Evolutionary conservation across 139 green algal species (phyloP), one percentile per base, ranked within the genome.

Genomic region (Chlamydomonas eustigma): DNA sequence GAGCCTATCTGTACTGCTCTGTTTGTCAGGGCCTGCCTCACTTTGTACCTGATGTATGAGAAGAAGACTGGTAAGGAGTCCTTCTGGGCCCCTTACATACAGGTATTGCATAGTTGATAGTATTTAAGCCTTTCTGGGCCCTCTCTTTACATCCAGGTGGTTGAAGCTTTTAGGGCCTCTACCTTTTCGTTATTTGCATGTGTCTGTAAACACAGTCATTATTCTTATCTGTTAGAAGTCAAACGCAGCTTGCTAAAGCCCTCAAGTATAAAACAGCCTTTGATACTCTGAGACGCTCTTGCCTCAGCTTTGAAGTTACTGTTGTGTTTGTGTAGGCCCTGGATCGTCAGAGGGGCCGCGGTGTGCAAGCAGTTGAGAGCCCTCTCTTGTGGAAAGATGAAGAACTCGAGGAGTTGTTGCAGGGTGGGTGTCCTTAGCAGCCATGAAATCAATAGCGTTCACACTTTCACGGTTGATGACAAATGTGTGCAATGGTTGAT

Each of bases 41-140:
- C 44, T 22, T 18, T 58, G 18, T 97, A 95, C 84, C 83, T 98
- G 32, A 94, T 94, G 84, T 90, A 97, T 74, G 94, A 98, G 86
- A 98, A 98, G 87, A 97, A 96, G 88, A 71, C 86, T 70, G n/a
- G 88, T 74, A 39, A 74, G 28, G 70, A 79, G 36, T 73, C 33
- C 24, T 91, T 91, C 74, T 97, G 92, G 90, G 83, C 90, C 51
- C 81, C 87, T 1, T 96, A 90, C 86, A 97, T 98, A 78, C 88
- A 91, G 44, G 44, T 58, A 58, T 12, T 76, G 86, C 79, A 38
- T 22, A n/a, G 8, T 30, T 4, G 8, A 8, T 24, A 71, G 8
- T 12, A 71, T 18, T 34, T 71, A 24, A 71, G 63, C 63, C 8
- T n/a, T n/a, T n/a, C n/a, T n/a, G n/a, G n/a, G n/a, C n/a, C n/a